Evolutionary conservation across 495 filamentous ascomycete genomes (phyloP).

Genomic region (Gamarada debralockiae): DNA sequence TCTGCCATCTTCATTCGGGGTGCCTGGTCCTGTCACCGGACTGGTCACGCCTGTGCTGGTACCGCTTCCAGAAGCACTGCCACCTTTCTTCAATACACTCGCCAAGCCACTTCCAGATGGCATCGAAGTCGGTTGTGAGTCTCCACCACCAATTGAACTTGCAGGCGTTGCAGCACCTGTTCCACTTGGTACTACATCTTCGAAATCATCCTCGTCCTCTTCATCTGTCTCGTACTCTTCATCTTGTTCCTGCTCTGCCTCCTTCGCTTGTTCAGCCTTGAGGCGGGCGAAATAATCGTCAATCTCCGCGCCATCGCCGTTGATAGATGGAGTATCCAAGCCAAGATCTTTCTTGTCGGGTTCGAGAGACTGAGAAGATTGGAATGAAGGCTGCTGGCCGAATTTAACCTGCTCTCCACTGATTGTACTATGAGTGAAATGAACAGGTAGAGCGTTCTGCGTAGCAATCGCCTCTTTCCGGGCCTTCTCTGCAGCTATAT

Average conservation of each 20-base stretch:
- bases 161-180: slow-evolving; percentile 26
- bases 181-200: slow-evolving; percentile 32
- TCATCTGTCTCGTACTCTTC: slow-evolving; percentile 46
- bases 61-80: slow-evolving; percentile 30
- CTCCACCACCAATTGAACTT: slow-evolving; percentile 13
- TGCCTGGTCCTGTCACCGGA: slow-evolving; percentile 24
- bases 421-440: slow-evolving; percentile 88
- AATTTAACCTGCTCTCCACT: slow-evolving; percentile 34
- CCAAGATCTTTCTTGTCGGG: slow-evolving; percentile 44
- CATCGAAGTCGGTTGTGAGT: slow-evolving; percentile 4
- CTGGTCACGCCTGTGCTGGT: slow-evolving; percentile 29
- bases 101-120: slow-evolving; percentile 9
- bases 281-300: slow-evolving; percentile 50
- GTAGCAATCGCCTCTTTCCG: slow-evolving; percentile 70
- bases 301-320: slow-evolving; percentile 35
- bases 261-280: slow-evolving; percentile 46
- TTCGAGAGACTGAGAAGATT: slow-evolving; percentile 35
- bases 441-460: slow-evolving; percentile 83
- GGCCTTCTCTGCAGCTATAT: slow-evolving; percentile 66
- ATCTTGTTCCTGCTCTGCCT: slow-evolving; percentile 39
- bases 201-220: slow-evolving; percentile 45
- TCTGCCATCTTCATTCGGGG: slow-evolving; percentile 36
- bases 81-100: slow-evolving; percentile 21
- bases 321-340: slow-evolving; percentile 25
- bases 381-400: slow-evolving; percentile 18